These are phyloP conservation scores for Globisporangium alternatum DNA, from an alignment of 352 stramenopile genomes.

Conservation along the genomic window DNA sequence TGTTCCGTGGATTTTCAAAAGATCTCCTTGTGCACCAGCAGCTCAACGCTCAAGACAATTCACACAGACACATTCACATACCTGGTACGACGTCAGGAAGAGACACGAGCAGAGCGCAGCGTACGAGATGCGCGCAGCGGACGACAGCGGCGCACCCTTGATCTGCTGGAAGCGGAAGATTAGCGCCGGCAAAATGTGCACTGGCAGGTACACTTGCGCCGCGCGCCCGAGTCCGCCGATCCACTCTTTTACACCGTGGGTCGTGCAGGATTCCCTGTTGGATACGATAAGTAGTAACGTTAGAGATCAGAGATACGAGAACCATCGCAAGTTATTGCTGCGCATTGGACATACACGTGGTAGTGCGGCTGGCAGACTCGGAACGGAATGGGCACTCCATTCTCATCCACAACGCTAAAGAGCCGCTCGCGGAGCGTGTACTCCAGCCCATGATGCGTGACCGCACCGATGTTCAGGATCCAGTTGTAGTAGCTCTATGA, in stretches of 20 bases:
- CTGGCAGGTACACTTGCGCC: constrained; percentile 76
- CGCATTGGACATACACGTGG: constrained; percentile 57
- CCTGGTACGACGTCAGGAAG: constrained; percentile 84
- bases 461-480: constrained; percentile 68
- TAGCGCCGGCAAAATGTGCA: constrained; percentile 74
- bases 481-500: constrained; percentile 80
- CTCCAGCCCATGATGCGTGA: constrained; percentile 73
- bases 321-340: background rate
- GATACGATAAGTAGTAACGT: background rate
- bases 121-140: constrained; percentile 50
- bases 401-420: constrained; percentile 39
- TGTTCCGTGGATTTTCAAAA: background rate
- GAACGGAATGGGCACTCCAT: constrained; percentile 45
- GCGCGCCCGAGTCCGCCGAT: constrained; percentile 62
- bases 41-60: background rate
- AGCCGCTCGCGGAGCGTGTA: constrained; percentile 63
- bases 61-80: constrained; percentile 11
- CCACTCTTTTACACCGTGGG: constrained; percentile 76
- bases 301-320: background rate
- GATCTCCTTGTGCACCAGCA: background rate
- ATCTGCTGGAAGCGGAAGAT: constrained; percentile 76
- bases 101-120: constrained; percentile 72
- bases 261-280: constrained; percentile 75
- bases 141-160: constrained; percentile 39
- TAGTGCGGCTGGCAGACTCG: constrained; percentile 83